Base-by-base conservation (phyloP, 768 basidiomycete species). In the Mrakia blollopis region DNA sequence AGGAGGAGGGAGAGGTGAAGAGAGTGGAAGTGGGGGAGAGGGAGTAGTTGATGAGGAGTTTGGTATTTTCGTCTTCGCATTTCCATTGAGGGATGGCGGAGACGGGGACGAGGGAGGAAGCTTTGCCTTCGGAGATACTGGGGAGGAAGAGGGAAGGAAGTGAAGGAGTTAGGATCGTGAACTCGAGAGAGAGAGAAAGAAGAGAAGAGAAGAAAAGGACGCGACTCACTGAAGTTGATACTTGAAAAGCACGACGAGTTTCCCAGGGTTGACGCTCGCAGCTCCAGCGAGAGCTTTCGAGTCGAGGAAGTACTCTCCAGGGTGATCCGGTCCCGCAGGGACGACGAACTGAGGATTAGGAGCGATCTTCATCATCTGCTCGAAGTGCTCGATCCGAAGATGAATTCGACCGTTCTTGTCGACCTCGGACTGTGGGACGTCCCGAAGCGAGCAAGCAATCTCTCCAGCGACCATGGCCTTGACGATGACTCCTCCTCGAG, bases 391-490 rank as follows among this genome's bases (percentile, higher is more conserved):
- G 47, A 86, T 73, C 18, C 83, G 81, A 71, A 86, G 80, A 73
- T 81, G 81, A 75, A 85, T 79, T 25, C 54, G n/a, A 6, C 60
- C 69, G 2, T 78, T 60, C 23, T 65, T 41, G 67, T 44, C 65
- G 57, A 73, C 57, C 10, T 54, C 62, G 39, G 54, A 28, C 39
- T 28, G 28, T n/a, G 23, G 23, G 54, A 75, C 16, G 44, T 73
- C 78, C 14, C 70, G 73, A 35, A 81, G 73, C 14, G 80, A 79
- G 16, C 85, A 67, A 28, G 81, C 79, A 37, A 86, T 82, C 62
- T 85, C 84, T n/a, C 85, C 85, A 14, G 80, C 83, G 69, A 86
- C 81, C 80, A 85, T 81, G 2, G 84, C 81, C n/a, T 81, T 79
- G 37, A 79, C 74, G 9, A 85, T 81, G 35, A 80, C 77, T 13